Evolutionary conservation across 2,329 filamentous ascomycete species (phyloP), one percentile per base, ranked within the genome.

Genomic region (Bipolaris cookei): DNA sequence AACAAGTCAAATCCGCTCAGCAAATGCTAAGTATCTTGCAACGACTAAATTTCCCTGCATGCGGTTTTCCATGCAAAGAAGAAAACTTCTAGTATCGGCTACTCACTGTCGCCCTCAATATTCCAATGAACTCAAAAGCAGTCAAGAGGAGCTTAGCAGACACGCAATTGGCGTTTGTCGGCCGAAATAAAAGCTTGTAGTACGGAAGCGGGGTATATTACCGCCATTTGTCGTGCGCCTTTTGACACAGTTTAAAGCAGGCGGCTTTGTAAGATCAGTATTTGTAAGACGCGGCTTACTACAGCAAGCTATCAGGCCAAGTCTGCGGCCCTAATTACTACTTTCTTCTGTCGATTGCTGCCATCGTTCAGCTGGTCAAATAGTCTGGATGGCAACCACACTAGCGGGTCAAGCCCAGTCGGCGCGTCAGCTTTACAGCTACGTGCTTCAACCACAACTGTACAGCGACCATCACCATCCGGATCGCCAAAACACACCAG

Each of bases 401-500:
- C 20, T 49, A 46, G 48, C 58, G 51, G 38, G 42, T 46, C 51
- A 44, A 51, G 35, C 42, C 39, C 39, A 51, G 20, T 46, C 44
- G 32, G 56, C 50, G 42, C 65, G 61, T 42, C 59, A 60, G 10
- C 52, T 67, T 2, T 67, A 64, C 21, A 63, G 58, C 30, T 64
- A 62, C 37, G 51, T 67, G 5, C 47, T 48, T 5, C 63, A 61
- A 43, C 61, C 63, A 21, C 57, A 61, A 8, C 52, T 67, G 8
- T 67, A 67, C 32, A 56, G 51, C 46, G 63, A 67, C 42, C 54
- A 52, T 18, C 61, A 66, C 32, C 63, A 67, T 23, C 61, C 63
- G 7, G 58, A 62, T 23, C 56, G 56, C 11, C 49, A 60, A 46
- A 67, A 67, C 6, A 66, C 44, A 10, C 61, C 61, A 16, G 55